A percentile compares a stretch with the other conserved stretches of the same genome.
These are phyloP conservation scores for Chaetothyriales sp. DNA, from an alignment of 2,329 filamentous ascomycete genomes.

Conservation along the genomic window DNA sequence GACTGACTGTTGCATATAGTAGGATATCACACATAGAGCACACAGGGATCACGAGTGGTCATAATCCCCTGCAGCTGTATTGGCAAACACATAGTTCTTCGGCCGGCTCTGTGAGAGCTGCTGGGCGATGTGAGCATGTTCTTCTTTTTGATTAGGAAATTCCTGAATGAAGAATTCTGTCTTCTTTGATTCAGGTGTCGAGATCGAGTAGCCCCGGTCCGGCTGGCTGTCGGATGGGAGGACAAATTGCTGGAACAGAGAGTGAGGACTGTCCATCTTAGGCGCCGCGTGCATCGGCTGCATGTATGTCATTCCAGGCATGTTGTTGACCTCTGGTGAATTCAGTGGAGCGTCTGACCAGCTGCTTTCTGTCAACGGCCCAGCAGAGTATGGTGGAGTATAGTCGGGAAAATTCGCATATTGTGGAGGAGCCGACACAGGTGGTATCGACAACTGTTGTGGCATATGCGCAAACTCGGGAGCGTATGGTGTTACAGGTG, in stretches of 20 bases:
- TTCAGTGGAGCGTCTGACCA: slow-evolving; percentile 29
- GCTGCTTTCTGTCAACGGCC: slow-evolving; percentile 26
- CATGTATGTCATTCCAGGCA: slow-evolving; percentile 11
- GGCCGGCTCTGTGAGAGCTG: slow-evolving; percentile 27
- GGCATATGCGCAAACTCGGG: slow-evolving; percentile 19
- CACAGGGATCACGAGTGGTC: neutral
- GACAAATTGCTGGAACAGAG: slow-evolving; percentile 19
- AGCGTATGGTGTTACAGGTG: slow-evolving; percentile 29
- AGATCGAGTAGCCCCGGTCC: slow-evolving; percentile 4
- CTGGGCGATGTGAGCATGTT: slow-evolving; percentile 28
- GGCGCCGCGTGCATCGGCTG: slow-evolving; percentile 22
- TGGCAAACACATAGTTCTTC: slow-evolving; percentile 31
- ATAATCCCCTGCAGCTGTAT: slow-evolving; percentile 27
- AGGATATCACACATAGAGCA: neutral
- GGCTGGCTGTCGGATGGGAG: slow-evolving; percentile 13
- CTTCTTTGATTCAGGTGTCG: slow-evolving; percentile 20
- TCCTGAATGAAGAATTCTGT: slow-evolving; percentile 31
- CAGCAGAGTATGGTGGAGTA: slow-evolving; percentile 22
- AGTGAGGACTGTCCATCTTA: slow-evolving; percentile 19
- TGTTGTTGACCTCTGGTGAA: slow-evolving; percentile 25
- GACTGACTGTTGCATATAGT: neutral
- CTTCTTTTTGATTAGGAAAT: slow-evolving; percentile 30
- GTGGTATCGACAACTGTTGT: slow-evolving; percentile 22
- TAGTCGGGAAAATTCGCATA: slow-evolving; percentile 30
- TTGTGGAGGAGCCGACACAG: slow-evolving; percentile 30